phyloP scores from a whole-genome alignment of 352 stramenopile species.

The Globisporangium lucens region DNA sequence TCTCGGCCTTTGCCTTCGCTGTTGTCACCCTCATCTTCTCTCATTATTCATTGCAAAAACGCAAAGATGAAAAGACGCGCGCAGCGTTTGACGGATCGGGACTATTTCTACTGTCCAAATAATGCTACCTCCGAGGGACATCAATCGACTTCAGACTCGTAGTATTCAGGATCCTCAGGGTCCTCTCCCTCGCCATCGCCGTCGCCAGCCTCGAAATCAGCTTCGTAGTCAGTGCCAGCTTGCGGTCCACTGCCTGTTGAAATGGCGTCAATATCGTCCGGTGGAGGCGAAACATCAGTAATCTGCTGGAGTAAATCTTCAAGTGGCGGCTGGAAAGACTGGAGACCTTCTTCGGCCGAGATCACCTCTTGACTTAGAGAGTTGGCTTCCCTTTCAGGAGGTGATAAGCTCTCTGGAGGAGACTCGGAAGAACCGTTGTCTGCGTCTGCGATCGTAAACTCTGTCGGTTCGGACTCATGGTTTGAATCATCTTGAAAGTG shows the following conservation, averaged over 20 bases:
- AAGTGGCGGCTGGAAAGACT: background rate
- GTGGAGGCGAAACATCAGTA: background rate
- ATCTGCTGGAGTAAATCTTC: slow-evolving; percentile 1
- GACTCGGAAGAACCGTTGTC: too few relatives aligned
- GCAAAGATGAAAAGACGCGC: slow-evolving; percentile 7
- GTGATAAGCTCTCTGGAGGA: background rate
- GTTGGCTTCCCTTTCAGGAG: background rate
- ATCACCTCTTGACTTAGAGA: background rate
- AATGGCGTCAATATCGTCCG: background rate
- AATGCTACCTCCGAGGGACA: background rate
- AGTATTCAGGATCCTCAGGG: slow-evolving; percentile 7
- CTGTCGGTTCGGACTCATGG: too few relatives aligned
- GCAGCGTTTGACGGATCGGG: background rate
- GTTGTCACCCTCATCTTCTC: background rate
- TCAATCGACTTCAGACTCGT: slow-evolving; percentile 13
- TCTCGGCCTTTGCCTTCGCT: background rate
- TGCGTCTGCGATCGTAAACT: too few relatives aligned
- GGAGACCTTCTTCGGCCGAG: too few relatives aligned
- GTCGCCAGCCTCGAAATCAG: slow-evolving; percentile 20
- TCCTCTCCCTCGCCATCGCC: slow-evolving; percentile 7
- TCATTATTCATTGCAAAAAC: background rate
- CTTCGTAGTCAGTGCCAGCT: slow-evolving; percentile 16
- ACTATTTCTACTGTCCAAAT: background rate
- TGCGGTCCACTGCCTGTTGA: background rate
- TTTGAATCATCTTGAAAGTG: too few relatives aligned